These are phyloP conservation scores for Isoetes taiwanensis DNA, from an alignment of 75 land plant genomes.

Conservation along the genomic window DNA sequence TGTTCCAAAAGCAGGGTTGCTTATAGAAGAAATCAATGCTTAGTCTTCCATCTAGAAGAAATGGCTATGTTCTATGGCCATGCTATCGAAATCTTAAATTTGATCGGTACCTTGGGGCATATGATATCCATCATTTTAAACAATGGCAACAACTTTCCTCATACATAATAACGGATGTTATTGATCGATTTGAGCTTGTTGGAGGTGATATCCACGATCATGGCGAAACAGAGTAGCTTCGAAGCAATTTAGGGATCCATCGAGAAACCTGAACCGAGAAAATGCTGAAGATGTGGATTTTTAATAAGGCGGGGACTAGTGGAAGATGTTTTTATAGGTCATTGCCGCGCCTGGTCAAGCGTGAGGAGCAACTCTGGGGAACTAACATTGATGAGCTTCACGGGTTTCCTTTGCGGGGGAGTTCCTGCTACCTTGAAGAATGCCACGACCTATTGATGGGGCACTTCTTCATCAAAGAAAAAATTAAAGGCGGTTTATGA, in stretches of 20 bases:
- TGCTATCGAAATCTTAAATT: constrained; percentile 59
- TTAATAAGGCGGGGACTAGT: constrained; percentile 11
- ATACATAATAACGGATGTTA: constrained; percentile 38
- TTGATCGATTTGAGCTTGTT: constrained; percentile 65
- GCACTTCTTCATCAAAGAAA: constrained; percentile 59
- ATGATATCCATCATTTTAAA: constrained; percentile 46
- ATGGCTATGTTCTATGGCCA: too few relatives aligned
- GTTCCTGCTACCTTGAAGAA: constrained; percentile 14
- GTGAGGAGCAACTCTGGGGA: constrained; percentile 35
- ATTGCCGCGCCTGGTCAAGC: constrained; percentile 56
- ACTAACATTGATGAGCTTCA: constrained; percentile 65
- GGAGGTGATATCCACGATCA: constrained; percentile 70
- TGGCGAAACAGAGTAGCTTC: constrained; percentile 38
- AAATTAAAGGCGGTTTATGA: constrained; percentile 44
- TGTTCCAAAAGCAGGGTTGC: too few relatives aligned
- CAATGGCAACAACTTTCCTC: constrained; percentile 61
- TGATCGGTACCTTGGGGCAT: constrained; percentile 70
- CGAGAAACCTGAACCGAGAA: constrained; percentile 52
- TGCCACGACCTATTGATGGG: constrained; percentile 57
- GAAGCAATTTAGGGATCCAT: constrained; percentile 26
- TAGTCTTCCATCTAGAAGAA: too few relatives aligned
- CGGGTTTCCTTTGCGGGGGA: constrained; percentile 55
- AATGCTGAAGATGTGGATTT: constrained; percentile 11
- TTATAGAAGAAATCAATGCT: too few relatives aligned
- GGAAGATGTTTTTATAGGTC: constrained; percentile 65